phyloP scores from a whole-genome alignment of 148 eudicot species.

The Tetragonia tetragonoides region DNA sequence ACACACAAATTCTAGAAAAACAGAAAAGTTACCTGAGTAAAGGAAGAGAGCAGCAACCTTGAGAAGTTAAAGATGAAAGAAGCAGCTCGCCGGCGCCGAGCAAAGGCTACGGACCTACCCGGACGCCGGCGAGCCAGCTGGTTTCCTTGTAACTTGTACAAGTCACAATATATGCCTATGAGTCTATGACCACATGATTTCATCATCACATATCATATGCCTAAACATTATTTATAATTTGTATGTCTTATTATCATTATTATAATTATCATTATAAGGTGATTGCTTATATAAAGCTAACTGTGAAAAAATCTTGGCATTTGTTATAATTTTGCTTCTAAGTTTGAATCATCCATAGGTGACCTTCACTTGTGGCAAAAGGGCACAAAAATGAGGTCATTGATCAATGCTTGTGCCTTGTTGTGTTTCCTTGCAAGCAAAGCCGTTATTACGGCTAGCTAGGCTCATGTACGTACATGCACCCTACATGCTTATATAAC shows the following conservation, averaged over 20 bases:
- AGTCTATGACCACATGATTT: not conserved
- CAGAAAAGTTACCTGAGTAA: too few species aligned
- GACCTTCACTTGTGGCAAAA: not conserved
- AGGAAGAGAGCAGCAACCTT: too few species aligned
- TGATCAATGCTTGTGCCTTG: constrained; percentile 15
- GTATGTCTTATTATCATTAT: not conserved
- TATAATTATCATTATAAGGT: not conserved
- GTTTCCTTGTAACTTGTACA: not conserved
- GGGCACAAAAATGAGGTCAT: constrained; percentile 4
- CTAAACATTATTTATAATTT: not conserved
- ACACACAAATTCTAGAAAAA: too few species aligned
- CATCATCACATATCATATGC: not conserved
- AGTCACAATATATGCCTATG: too few species aligned
- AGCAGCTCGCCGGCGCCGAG: too few species aligned
- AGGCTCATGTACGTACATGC: too few species aligned
- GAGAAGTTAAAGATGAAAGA: too few species aligned
- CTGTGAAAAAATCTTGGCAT: not conserved
- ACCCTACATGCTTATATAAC: constrained; percentile 5
- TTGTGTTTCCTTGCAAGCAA: constrained; percentile 22
- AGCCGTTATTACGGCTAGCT: not conserved
- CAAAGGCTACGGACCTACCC: too few species aligned
- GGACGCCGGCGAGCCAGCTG: too few species aligned
- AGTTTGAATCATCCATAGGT: constrained; percentile 14
- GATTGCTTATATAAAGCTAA: not conserved
- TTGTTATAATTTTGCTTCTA: constrained; percentile 21